Evolutionary conservation across 495 filamentous ascomycete species (phyloP).

Genomic region (Penicillium cataractarum): DNA sequence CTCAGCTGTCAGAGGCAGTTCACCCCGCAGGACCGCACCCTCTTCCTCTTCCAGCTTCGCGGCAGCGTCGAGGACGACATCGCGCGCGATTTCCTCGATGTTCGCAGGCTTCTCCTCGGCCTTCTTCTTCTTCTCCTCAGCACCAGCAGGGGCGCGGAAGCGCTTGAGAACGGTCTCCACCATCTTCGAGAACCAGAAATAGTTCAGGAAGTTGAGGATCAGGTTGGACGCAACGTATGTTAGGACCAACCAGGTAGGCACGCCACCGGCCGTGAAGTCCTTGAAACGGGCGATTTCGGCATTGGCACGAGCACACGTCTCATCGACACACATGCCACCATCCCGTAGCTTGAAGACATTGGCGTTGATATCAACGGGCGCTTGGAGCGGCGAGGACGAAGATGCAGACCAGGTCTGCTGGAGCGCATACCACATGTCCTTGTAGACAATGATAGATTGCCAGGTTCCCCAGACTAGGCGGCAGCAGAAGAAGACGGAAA

Average conservation of each 20-base stretch:
- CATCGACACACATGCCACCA: slow-evolving; percentile 37
- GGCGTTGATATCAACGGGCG: slow-evolving; percentile 38
- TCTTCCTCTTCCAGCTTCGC: slow-evolving; percentile 41
- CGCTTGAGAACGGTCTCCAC: slow-evolving; percentile 86
- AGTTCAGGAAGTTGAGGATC: slow-evolving; percentile 83
- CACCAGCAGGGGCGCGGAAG: slow-evolving; percentile 58
- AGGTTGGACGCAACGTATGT: slow-evolving; percentile 79
- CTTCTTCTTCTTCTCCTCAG: slow-evolving; percentile 7
- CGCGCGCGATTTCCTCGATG: slow-evolving; percentile 35
- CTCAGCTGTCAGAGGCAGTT: slow-evolving; percentile 24
- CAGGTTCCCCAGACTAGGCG: slow-evolving; percentile 92
- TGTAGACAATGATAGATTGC: slow-evolving; percentile 74
- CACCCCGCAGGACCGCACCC: slow-evolving; percentile 33
- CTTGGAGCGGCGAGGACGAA: slow-evolving; percentile 23
- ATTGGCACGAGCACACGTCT: slow-evolving; percentile 40
- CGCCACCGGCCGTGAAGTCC: slow-evolving; percentile 43
- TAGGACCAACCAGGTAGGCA: slow-evolving; percentile 80
- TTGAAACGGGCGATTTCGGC: slow-evolving; percentile 58
- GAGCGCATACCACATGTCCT: slow-evolving; percentile 74
- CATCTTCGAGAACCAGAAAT: slow-evolving; percentile 98
- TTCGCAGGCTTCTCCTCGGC: slow-evolving; percentile 18
- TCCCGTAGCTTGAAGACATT: slow-evolving; percentile 42
- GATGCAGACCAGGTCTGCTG: slow-evolving; percentile 45
- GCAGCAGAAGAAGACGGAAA: slow-evolving; percentile 78
- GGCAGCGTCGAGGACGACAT: slow-evolving; percentile 44